Evolutionary conservation across 2,329 filamentous ascomycete species (phyloP).

Genomic region (Aspergillus pseudoviridinutans): DNA sequence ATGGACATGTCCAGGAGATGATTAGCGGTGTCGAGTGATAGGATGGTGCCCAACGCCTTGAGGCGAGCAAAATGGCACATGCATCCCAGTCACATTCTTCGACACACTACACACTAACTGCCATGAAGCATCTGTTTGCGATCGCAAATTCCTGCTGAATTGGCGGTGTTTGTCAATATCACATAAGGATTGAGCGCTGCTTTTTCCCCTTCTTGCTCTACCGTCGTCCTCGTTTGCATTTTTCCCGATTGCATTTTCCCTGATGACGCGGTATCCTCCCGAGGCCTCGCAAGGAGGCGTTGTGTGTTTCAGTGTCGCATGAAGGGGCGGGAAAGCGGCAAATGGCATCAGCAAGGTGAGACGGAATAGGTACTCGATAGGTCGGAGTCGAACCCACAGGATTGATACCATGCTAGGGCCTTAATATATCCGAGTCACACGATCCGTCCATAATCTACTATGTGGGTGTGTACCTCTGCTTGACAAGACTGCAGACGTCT

Average conservation of each 20-base stretch:
- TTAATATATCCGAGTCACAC: conserved; percentile 15
- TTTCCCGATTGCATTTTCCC: neutral
- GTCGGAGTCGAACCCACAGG: neutral
- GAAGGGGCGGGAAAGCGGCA: neutral
- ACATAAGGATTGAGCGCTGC: neutral
- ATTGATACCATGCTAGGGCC: neutral
- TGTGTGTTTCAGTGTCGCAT: neutral
- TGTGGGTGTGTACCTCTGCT: neutral
- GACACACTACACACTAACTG: neutral
- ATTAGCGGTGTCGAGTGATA: conserved; percentile 16
- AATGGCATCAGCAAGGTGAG: neutral
- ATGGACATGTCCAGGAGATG: conserved; percentile 23
- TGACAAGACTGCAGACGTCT: neutral
- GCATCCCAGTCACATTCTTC: conserved; percentile 13
- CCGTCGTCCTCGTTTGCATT: neutral
- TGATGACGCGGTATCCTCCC: neutral
- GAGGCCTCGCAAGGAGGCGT: neutral
- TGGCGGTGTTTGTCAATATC: neutral
- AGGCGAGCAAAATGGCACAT: conserved; percentile 13
- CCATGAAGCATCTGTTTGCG: conserved; percentile 11
- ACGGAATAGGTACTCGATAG: neutral
- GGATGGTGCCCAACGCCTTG: conserved; percentile 17
- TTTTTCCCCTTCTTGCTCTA: neutral
- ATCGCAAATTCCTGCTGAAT: conserved; percentile 10
- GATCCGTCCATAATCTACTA: conserved; percentile 4